phyloP scores from a whole-genome alignment of 345 rosid species.

The Jatropha curcas region DNA sequence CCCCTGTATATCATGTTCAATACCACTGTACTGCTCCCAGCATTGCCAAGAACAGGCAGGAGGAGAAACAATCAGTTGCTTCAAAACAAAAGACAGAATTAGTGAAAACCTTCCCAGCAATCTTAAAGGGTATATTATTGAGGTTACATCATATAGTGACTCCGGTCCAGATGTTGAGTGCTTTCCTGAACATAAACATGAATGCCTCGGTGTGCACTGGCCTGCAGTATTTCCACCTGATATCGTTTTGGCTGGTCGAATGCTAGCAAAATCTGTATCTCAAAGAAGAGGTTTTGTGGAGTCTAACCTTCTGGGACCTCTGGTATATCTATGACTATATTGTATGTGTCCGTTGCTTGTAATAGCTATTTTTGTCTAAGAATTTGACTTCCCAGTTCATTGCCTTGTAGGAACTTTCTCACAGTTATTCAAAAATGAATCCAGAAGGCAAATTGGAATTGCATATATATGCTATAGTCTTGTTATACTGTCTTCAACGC shows the following conservation, averaged over 20 bases:
- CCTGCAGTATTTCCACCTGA: conserved; percentile 70
- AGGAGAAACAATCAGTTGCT: conserved; percentile 35
- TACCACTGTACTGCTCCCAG: conserved; percentile 75
- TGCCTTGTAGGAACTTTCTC: conserved; percentile 53
- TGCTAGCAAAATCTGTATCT: conserved; percentile 51
- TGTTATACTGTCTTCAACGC: conserved; percentile 60
- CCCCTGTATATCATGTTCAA: conserved; percentile 72
- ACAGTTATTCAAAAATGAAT: conserved; percentile 55
- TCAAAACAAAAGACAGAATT: conserved; percentile 24
- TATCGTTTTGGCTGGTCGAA: conserved; percentile 75
- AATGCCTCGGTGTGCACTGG: conserved; percentile 78
- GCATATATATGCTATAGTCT: conserved; percentile 63
- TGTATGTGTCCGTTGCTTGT: neutral
- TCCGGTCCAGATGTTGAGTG: conserved; percentile 29
- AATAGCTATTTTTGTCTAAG: neutral
- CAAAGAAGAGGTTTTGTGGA: conserved; percentile 36
- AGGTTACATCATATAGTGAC: conserved; percentile 28
- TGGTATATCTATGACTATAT: conserved; percentile 40
- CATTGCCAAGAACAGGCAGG: conserved; percentile 59
- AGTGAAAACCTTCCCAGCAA: conserved; percentile 28
- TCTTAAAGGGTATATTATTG: conserved; percentile 41
- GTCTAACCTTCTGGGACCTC: conserved; percentile 33
- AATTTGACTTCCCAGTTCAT: conserved; percentile 20
- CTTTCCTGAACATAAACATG: conserved; percentile 77
- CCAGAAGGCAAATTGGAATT: conserved; percentile 74